These are phyloP conservation scores for Aspergillus candidus DNA, from an alignment of 2,329 filamentous ascomycete species.

Conservation along the genomic window DNA sequence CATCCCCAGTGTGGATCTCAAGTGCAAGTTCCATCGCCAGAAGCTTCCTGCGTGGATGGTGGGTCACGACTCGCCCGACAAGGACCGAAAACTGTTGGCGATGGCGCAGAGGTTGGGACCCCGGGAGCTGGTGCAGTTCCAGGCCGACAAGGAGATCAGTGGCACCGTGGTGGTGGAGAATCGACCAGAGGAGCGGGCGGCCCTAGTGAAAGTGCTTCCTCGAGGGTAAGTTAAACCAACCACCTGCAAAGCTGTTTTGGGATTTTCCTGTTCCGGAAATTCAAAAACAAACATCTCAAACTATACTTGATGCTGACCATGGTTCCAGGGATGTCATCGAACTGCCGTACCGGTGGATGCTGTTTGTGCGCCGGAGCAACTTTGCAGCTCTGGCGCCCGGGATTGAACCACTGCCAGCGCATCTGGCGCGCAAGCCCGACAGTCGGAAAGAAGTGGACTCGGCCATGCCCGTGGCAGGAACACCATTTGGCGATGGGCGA, in stretches of 20 bases:
- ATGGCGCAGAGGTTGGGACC: slow-evolving; percentile 62
- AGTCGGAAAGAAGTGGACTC: slow-evolving; percentile 51
- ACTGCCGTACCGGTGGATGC: slow-evolving; percentile 53
- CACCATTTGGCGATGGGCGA: slow-evolving; percentile 56
- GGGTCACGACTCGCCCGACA: slow-evolving; percentile 59
- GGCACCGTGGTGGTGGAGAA: slow-evolving; percentile 86
- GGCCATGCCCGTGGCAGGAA: slow-evolving; percentile 59
- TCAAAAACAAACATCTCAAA: no score
- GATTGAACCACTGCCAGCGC: slow-evolving; percentile 42
- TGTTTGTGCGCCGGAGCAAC: slow-evolving; percentile 46
- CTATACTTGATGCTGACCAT: slow-evolving; percentile 8
- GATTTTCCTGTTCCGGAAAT: slow-evolving; percentile 10
- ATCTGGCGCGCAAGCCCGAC: slow-evolving; percentile 48
- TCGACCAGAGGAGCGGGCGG: slow-evolving; percentile 62
- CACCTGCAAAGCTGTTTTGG: slow-evolving; percentile 3
- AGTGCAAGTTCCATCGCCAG: slow-evolving; percentile 86
- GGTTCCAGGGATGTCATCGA: slow-evolving; percentile 46
- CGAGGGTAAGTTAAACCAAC: slow-evolving; percentile 58
- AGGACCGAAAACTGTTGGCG: slow-evolving; percentile 60
- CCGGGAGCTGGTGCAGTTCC: slow-evolving; percentile 79
- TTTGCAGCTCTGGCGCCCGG: slow-evolving; percentile 42
- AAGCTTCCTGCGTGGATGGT: slow-evolving; percentile 75
- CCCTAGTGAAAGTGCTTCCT: slow-evolving; percentile 78
- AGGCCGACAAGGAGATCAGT: slow-evolving; percentile 81
- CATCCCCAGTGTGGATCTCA: slow-evolving; percentile 85